These are phyloP conservation scores for Pseudogymnoascus sp. DNA, from an alignment of 2,329 filamentous ascomycete species.

Conservation along the genomic window DNA sequence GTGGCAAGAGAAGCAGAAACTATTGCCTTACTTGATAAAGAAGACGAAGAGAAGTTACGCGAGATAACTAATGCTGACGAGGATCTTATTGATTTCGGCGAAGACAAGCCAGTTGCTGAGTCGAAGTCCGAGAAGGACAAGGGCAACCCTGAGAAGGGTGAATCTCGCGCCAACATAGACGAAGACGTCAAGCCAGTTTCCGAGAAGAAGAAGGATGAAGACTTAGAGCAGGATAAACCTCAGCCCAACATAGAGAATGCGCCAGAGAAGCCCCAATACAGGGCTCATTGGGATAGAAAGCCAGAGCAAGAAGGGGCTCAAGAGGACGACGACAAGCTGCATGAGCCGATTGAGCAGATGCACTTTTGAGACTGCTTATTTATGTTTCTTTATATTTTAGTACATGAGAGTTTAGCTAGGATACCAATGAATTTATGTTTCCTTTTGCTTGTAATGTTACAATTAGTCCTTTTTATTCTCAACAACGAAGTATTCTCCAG, in stretches of 20 bases:
- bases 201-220: constrained; percentile 20
- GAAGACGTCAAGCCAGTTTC: not conserved
- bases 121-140: not conserved
- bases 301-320: constrained; percentile 19
- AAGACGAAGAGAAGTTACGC: constrained; percentile 31
- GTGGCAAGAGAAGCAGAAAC: constrained; percentile 40
- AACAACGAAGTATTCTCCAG: constrained; percentile 32
- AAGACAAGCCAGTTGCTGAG: constrained; percentile 2
- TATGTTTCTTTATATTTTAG: not conserved
- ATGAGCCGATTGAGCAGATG: constrained; percentile 22
- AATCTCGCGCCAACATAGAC: not conserved
- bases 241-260: constrained; percentile 2
- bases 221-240: constrained; percentile 17
- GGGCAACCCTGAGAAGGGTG: not conserved
- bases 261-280: not conserved
- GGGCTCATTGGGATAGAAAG: not conserved
- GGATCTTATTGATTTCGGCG: constrained; percentile 3
- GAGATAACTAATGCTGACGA: not conserved
- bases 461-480: constrained; percentile 24
- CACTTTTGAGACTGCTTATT: constrained; percentile 13
- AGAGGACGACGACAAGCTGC: constrained; percentile 29
- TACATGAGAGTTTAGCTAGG: constrained; percentile 6
- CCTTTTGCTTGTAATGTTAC: constrained; percentile 5
- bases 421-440: constrained; percentile 8
- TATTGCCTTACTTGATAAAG: constrained; percentile 35